These are phyloP conservation scores for Penicillium lagena DNA, from an alignment of 495 filamentous ascomycete species.

Conservation along the genomic window DNA sequence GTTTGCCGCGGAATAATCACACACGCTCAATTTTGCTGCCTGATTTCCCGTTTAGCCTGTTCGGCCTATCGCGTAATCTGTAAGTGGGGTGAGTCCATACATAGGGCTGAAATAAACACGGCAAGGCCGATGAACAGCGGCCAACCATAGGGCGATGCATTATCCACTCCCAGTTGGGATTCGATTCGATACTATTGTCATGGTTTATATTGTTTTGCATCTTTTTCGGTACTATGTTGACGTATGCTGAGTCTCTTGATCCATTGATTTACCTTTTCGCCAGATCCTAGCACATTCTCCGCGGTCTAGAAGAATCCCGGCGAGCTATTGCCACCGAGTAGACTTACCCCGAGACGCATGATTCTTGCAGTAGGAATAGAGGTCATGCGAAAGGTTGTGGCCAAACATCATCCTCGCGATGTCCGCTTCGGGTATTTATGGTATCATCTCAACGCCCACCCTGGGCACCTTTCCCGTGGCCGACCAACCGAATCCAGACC, in stretches of 20 bases:
- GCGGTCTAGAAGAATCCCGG: too few relatives aligned
- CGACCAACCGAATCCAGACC: constrained; percentile 3
- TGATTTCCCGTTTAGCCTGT: background rate
- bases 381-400: background rate
- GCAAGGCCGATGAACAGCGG: background rate
- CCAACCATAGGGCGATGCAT: too few relatives aligned
- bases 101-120: constrained; percentile 7
- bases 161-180: too few relatives aligned
- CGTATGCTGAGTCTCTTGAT: too few relatives aligned
- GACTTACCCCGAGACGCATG: background rate
- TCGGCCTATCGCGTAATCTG: constrained; percentile 1
- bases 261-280: too few relatives aligned
- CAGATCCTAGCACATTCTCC: too few relatives aligned
- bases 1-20: too few relatives aligned
- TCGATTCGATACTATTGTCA: too few relatives aligned
- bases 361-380: background rate
- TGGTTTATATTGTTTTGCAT: too few relatives aligned
- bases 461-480: background rate
- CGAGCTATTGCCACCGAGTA: too few relatives aligned
- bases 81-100: background rate
- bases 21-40: constrained; percentile 1
- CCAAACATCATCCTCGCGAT: background rate
- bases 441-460: background rate
- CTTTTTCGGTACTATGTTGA: too few relatives aligned
- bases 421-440: background rate